phyloP scores from a whole-genome alignment of 805 yeast species.

The Peterozyma xylosa region DNA sequence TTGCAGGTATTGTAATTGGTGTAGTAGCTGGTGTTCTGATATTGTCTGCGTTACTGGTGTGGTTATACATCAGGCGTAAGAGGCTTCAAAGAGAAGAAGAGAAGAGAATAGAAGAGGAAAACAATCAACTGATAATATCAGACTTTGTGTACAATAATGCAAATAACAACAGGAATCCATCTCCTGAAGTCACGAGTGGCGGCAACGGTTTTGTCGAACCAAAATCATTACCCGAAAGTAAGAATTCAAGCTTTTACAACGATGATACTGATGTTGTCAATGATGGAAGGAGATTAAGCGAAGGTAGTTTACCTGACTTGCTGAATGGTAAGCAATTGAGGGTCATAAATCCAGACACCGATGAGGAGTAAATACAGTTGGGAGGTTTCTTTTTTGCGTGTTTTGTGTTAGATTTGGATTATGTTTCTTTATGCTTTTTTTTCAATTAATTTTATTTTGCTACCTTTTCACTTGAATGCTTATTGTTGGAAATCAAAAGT shows the following conservation, averaged over 20 bases:
- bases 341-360: slow-evolving; percentile 5
- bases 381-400: neutral
- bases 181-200: no score
- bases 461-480: no score
- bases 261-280: slow-evolving; percentile 7
- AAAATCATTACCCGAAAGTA: slow-evolving; percentile 50
- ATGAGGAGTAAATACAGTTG: no score
- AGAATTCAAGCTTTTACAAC: slow-evolving; percentile 17
- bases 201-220: no score
- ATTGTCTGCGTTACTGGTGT: slow-evolving; percentile 12
- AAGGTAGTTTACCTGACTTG: slow-evolving; percentile 34
- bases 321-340: slow-evolving; percentile 31
- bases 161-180: slow-evolving; percentile 48
- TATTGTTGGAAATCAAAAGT: no score
- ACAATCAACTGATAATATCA: slow-evolving; percentile 28
- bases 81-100: neutral
- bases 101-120: slow-evolving; percentile 17
- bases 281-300: slow-evolving; percentile 10
- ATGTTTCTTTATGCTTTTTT: slow-evolving; percentile 15
- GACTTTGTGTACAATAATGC: slow-evolving; percentile 54
- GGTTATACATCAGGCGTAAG: slow-evolving; percentile 7
- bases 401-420: slow-evolving; percentile 11
- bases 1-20: slow-evolving; percentile 18
- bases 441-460: no score
- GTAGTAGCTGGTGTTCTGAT: slow-evolving; percentile 21